Evolutionary conservation across 257 asterid genomes (phyloP).

Genomic region (Nicotiana obtusifolia): DNA sequence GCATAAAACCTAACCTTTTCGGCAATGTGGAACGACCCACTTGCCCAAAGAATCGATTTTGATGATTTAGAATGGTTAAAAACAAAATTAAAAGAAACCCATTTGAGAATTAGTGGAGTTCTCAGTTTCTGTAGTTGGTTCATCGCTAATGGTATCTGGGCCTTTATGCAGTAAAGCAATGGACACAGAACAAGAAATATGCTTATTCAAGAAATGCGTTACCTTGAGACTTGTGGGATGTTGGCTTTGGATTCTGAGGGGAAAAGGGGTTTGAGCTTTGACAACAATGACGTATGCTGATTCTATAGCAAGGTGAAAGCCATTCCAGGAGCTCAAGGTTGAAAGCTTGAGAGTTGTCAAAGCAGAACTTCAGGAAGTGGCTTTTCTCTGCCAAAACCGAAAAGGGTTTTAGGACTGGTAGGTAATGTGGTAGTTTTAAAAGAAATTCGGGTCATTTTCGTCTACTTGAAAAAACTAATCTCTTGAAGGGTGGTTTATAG

Average conservation of each 20-base stretch:
- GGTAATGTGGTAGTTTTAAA: background rate
- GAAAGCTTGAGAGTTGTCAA: background rate
- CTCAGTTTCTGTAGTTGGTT: constrained; percentile 34
- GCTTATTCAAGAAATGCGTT: background rate
- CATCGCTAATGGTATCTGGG: constrained; percentile 23
- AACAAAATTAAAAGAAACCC: constrained; percentile 27
- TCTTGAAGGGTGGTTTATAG: too few relatives aligned
- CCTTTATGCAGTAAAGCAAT: background rate
- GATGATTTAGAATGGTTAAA: constrained; percentile 19
- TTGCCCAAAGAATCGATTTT: constrained; percentile 24
- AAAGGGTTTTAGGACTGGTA: background rate
- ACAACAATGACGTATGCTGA: background rate
- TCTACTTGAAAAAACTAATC: background rate
- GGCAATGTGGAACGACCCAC: constrained; percentile 26
- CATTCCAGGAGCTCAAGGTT: background rate
- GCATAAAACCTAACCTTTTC: constrained; percentile 31
- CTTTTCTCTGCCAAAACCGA: background rate
- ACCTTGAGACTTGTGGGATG: background rate
- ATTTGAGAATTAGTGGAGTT: constrained; percentile 24
- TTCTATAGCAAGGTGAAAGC: background rate
- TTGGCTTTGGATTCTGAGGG: background rate
- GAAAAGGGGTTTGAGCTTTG: background rate
- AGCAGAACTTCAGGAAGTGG: background rate
- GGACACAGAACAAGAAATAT: background rate
- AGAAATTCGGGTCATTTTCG: background rate